phyloP scores from a whole-genome alignment of 352 stramenopile species.

The Globisporangium irregulare region DNA sequence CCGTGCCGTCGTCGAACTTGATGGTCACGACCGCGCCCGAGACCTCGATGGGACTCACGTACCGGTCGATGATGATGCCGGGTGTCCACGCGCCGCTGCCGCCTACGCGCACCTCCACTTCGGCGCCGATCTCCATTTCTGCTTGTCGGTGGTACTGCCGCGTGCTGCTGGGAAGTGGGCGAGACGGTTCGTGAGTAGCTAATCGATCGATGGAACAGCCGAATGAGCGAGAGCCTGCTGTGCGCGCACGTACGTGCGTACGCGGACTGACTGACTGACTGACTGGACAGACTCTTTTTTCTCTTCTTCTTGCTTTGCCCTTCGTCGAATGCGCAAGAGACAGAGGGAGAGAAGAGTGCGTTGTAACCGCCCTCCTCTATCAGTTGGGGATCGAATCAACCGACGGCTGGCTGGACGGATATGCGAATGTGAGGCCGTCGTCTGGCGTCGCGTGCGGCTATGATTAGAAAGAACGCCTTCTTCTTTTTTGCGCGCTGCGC shows the following conservation, averaged over 20 bases:
- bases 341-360: neutral
- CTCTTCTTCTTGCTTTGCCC: neutral
- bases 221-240: neutral
- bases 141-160: neutral
- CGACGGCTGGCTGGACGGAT: neutral
- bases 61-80: conserved; percentile 59
- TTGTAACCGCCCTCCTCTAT: neutral
- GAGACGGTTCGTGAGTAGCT: neutral
- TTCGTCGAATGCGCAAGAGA: conserved; percentile 2
- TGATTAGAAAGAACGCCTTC: conserved; percentile 12
- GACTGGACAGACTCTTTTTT: neutral
- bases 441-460: neutral
- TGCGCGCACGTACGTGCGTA: neutral
- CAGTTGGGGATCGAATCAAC: neutral
- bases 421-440: neutral
- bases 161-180: neutral
- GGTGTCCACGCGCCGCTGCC: conserved; percentile 45
- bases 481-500: neutral
- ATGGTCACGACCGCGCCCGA: conserved; percentile 51
- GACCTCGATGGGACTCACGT: conserved; percentile 50
- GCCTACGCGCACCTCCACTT: conserved; percentile 55
- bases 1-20: conserved; percentile 61
- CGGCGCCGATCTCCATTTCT: conserved; percentile 58
- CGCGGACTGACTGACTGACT: neutral
- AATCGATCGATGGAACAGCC: neutral